Base-by-base conservation (phyloP, 768 basidiomycete genomes). In the Wakefieldia striispora region DNA sequence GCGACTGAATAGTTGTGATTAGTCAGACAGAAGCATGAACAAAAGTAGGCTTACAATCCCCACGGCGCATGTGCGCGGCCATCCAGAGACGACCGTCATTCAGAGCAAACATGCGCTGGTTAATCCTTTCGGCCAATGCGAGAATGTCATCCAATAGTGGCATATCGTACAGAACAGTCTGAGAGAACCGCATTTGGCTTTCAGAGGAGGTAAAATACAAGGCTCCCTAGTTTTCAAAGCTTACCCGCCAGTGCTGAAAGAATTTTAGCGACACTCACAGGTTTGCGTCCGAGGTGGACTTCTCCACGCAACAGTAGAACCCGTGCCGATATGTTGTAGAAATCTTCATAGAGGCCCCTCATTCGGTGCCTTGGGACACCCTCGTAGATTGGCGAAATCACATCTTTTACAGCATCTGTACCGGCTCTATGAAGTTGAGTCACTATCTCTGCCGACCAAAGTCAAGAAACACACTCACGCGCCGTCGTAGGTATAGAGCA, bases 31-130 rank as follows among this genome's bases (percentile, higher is more conserved):
- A 6, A n/a, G 19, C 14, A 1, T 9, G 7, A 36, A 44, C 3
- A 7, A 13, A 35, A 4, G 11, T 7, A 39, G n/a, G 37, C 72
- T 60, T 43, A 75, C 72, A 75, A 41, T 75, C 73, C 1, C 75
- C 75, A 42, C 73, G 63, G 29, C 73, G 72, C 75, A 75, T 75
- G 27, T 75, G 73, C 9, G 69, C 71, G 40, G 70, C 70, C 70
- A 75, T 71, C 75, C 73, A 75, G 16, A 68, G 53, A 9, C 72
- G 64, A 11, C 72, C 72, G 1, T 39, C 55, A 13, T 43, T 63
- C 17, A 57, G 8, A 13, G 57, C 45, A 3, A 45, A 49, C 69
- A 75, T 70, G n/a, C 71, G 71, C 4, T 57, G 17, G 3, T 53
- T 62, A 17, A 75, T 50, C 11, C 48, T 48, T 19, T 63, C 62